Percentiles rank a stretch among this genome's conserved stretches.
These are phyloP conservation scores for Polytrichum commune DNA, from an alignment of 225 moss, liverwort and hornwort genomes.

Conservation along the genomic window DNA sequence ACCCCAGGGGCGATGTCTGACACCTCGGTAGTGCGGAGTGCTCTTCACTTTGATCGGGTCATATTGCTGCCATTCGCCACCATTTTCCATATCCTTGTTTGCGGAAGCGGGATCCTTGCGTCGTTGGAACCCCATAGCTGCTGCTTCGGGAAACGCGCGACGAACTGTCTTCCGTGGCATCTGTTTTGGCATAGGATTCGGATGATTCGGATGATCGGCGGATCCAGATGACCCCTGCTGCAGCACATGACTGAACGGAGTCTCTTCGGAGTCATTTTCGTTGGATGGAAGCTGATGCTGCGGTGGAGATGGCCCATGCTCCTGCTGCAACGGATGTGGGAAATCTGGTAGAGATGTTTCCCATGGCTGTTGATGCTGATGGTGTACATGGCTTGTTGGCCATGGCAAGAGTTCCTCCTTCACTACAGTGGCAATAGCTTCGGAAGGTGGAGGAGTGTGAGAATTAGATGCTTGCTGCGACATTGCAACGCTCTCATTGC, in stretches of 20 bases:
- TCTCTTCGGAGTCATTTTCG: not conserved
- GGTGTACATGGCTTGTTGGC: no score
- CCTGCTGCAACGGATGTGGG: no score
- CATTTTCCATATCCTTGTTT: not conserved
- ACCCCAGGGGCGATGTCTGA: slow-evolving; percentile 40
- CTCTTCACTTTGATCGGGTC: not conserved
- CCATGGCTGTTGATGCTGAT: no score
- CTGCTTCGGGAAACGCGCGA: not conserved
- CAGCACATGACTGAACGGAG: not conserved
- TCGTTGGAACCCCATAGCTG: not conserved
- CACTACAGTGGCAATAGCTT: no score
- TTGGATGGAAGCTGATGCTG: not conserved
- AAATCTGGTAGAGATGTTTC: no score
- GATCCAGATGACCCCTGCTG: not conserved
- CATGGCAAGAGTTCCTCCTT: no score
- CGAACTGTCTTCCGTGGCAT: not conserved
- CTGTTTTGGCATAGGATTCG: not conserved
- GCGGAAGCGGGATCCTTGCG: not conserved
- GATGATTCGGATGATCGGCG: no score
- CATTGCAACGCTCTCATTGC: no score
- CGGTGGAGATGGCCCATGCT: no score
- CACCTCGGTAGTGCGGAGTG: slow-evolving; percentile 31
- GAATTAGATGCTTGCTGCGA: no score
- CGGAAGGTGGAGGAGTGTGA: no score
- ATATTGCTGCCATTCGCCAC: not conserved